These are phyloP conservation scores for Aethionema arabicum DNA, from an alignment of 345 rosid genomes.

Conservation along the genomic window DNA sequence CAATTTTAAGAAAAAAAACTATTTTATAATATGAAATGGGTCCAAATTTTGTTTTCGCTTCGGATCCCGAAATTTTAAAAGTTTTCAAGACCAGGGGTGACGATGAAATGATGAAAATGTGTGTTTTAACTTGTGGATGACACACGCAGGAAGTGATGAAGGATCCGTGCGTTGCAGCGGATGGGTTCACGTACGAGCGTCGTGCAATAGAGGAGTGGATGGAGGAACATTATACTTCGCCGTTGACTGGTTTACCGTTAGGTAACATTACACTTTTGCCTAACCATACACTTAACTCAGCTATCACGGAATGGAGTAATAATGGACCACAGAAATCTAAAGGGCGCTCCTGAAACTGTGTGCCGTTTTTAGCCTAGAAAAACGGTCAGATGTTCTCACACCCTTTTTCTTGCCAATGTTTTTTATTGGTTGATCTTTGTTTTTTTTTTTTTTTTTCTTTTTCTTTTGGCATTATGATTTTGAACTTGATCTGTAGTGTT, in stretches of 20 bases:
- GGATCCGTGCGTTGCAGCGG: constrained; percentile 85
- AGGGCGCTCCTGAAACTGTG: not conserved
- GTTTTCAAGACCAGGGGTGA: too few relatives aligned
- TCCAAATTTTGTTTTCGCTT: too few relatives aligned
- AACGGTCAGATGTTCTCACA: constrained; percentile 12
- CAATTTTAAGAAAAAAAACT: too few relatives aligned
- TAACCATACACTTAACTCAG: constrained; percentile 61
- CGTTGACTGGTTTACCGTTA: constrained; percentile 56
- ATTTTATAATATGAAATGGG: too few relatives aligned
- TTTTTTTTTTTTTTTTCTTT: not conserved
- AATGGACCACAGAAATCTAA: constrained; percentile 32
- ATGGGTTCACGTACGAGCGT: constrained; percentile 82
- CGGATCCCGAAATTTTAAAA: too few relatives aligned
- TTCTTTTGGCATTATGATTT: too few relatives aligned
- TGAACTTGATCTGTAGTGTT: too few relatives aligned
- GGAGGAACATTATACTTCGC: constrained; percentile 54
- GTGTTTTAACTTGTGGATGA: constrained; percentile 15
- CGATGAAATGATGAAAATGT: too few relatives aligned
- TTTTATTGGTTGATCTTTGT: too few relatives aligned
- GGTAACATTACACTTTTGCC: constrained; percentile 57
- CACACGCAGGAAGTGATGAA: constrained; percentile 64
- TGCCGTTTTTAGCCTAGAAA: constrained; percentile 3
- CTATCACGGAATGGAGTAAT: constrained; percentile 69
- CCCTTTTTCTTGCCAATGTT: not conserved
- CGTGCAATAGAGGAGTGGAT: constrained; percentile 74